Conservation (phyloP, 345 rosid genomes). For the Hevea brasiliensis region DNA sequence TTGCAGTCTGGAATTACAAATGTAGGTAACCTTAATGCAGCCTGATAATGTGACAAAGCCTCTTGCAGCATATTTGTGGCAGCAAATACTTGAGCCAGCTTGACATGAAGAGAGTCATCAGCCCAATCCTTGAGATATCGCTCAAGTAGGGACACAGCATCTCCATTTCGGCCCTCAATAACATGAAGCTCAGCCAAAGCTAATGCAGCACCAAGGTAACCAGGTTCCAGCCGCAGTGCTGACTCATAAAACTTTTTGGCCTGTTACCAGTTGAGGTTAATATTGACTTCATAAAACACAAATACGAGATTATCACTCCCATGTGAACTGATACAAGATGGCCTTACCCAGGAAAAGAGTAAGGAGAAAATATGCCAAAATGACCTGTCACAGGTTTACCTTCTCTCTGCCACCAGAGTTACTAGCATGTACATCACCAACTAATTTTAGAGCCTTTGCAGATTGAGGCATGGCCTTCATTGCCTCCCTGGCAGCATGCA, state of each 20-base stretch:
- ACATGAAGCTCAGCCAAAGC: constrained; percentile 95
- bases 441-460: constrained; percentile 89
- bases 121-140: constrained; percentile 96
- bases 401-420: constrained; percentile 91
- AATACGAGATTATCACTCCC: not conserved
- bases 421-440: constrained; percentile 95
- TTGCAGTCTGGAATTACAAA: constrained; percentile 6
- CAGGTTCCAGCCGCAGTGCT: constrained; percentile 89
- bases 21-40: constrained; percentile 67
- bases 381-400: constrained; percentile 42
- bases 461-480: constrained; percentile 99
- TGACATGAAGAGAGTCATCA: constrained; percentile 96
- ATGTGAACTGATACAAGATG: not conserved
- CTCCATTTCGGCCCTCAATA: constrained; percentile 86
- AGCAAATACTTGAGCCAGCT: constrained; percentile 94
- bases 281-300: constrained; percentile 11
- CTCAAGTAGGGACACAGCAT: constrained; percentile 92
- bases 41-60: constrained; percentile 83
- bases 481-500: constrained; percentile 93
- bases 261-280: constrained; percentile 40
- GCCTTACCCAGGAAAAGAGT: not conserved
- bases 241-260: constrained; percentile 97
- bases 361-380: not conserved
- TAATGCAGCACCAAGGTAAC: constrained; percentile 92
- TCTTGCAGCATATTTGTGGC: constrained; percentile 84